Base-by-base conservation (phyloP, 75 land plant species). In the Picea sitchensis region DNA sequence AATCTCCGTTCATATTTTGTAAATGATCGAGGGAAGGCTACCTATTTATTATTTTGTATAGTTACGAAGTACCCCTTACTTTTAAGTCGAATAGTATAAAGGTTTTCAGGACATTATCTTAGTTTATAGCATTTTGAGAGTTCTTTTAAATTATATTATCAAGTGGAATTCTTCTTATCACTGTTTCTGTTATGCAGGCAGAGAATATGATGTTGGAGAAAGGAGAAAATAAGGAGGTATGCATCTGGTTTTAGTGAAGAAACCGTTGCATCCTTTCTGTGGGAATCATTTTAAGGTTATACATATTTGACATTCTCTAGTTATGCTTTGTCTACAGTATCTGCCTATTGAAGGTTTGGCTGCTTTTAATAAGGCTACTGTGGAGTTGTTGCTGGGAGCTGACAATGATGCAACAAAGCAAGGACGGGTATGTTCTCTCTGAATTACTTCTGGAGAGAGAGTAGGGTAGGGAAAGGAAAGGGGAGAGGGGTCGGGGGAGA, bases 291-390 rank as follows among this genome's bases (percentile, higher is more conserved):
- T 61, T 54, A 60, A 3, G 23, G 12, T 18, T 30, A 54, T 62
- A 34, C 65, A 63, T 0, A 59, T 14, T 57, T 75, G 67, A 14
- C 34, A 23, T 65, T 76, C 17, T 64, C 21, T 61, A 2, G 51
- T 30, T 56, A 14, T 36, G 18, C 21, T 62, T 72, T 60, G 11
- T 85, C 64, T 88, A 67, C 85, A 96, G 99, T 97, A 97, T 85
- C 99, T 97, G 56, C 99, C 99, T 13, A 97, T 97, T 84, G 99
- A 97, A 81, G 99, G 99, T 75, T 82, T 97, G 83, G 99, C 98
- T 73, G 98, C 98, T 54, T 97, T 97, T 80, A 97, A 97, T 77
- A 97, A 97, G 84, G 98, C 79, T 11, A 97, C 99, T 74, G 99
- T 92, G 14, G 99, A 97, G 77, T 78, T 97, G 57, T 88, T 97